A percentile compares a stretch with the other conserved stretches of the same genome.
These are phyloP conservation scores for Colletotrichum sp. DNA, from an alignment of 2,329 filamentous ascomycete genomes.

Conservation along the genomic window DNA sequence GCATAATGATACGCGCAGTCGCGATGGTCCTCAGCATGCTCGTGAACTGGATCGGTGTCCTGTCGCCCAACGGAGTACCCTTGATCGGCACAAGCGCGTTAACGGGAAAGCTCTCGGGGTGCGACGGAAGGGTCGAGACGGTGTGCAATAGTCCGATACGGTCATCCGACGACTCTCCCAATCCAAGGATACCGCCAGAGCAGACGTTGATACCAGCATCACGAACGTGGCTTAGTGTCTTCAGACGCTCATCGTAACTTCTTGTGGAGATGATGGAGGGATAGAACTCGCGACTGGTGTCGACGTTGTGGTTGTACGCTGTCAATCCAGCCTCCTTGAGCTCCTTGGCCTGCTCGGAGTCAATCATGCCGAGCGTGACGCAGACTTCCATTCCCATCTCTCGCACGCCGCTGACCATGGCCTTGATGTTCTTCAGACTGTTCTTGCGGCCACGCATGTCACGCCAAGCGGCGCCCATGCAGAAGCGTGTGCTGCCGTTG, in stretches of 20 bases:
- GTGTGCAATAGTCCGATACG: constrained; percentile 85
- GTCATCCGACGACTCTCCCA: constrained; percentile 80
- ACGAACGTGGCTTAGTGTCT: constrained; percentile 79
- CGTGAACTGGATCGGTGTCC: constrained; percentile 75
- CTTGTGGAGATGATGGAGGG: constrained; percentile 85
- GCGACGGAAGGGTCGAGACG: constrained; percentile 77
- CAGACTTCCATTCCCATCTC: constrained; percentile 88
- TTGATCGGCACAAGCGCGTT: constrained; percentile 92
- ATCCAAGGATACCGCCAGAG: constrained; percentile 84
- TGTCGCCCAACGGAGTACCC: constrained; percentile 83
- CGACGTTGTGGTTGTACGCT: constrained; percentile 94
- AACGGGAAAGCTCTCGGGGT: constrained; percentile 91
- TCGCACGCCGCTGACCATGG: constrained; percentile 83
- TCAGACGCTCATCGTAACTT: constrained; percentile 84
- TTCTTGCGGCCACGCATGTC: constrained; percentile 93
- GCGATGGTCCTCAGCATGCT: constrained; percentile 83
- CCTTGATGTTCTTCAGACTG: constrained; percentile 80
- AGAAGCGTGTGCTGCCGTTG: constrained; percentile 90
- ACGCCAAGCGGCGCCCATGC: constrained; percentile 93
- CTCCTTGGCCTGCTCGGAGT: constrained; percentile 78
- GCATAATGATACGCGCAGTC: constrained; percentile 83
- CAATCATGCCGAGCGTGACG: constrained; percentile 94
- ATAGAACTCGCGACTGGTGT: constrained; percentile 89
- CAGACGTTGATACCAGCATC: constrained; percentile 90
- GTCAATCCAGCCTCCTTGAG: constrained; percentile 85